A percentile compares a stretch with the other conserved stretches of the same genome.
These are phyloP conservation scores for Fusarium guadeloupense DNA, from an alignment of 2,329 filamentous ascomycete species.

Conservation along the genomic window DNA sequence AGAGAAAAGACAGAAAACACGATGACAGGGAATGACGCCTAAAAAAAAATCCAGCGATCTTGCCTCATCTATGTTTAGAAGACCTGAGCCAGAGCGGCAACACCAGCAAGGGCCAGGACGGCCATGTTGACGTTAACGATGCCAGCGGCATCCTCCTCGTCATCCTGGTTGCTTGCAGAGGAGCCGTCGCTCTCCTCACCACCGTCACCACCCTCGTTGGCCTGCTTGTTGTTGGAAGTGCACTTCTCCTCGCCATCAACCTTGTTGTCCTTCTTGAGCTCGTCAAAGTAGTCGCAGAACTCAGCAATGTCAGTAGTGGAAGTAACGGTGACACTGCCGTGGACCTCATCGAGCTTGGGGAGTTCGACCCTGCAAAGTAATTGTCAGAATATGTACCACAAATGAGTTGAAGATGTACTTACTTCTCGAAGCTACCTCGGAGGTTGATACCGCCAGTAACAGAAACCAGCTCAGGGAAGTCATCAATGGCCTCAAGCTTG, in stretches of 20 bases:
- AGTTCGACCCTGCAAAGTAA: constrained; percentile 70
- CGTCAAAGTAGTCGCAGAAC: constrained; percentile 64
- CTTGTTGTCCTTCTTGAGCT: constrained; percentile 51
- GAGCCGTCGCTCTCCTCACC: constrained; percentile 41
- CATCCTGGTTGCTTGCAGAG: constrained; percentile 38
- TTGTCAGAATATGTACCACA: constrained; percentile 2
- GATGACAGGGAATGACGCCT: constrained; percentile 50
- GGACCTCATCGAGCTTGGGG: constrained; percentile 71
- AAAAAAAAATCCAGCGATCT: constrained; percentile 44
- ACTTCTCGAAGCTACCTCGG: constrained; percentile 85
- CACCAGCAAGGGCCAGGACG: constrained; percentile 57
- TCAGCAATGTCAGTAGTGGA: constrained; percentile 68
- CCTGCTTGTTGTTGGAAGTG: constrained; percentile 60
- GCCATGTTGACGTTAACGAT: constrained; percentile 57
- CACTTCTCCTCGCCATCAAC: constrained; percentile 58
- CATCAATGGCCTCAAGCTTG: constrained; percentile 68
- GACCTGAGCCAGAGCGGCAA: constrained; percentile 60
- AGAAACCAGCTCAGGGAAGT: constrained; percentile 73
- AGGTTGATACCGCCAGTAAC: constrained; percentile 86
- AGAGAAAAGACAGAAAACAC: constrained; percentile 49
- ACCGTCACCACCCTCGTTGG: constrained; percentile 58
- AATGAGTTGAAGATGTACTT: constrained; percentile 53
- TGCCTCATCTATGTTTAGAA: constrained; percentile 55
- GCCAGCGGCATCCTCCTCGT: constrained; percentile 55
- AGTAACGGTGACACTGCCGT: constrained; percentile 76